A percentile compares a stretch with the other conserved stretches of the same genome.
Evolutionary conservation across 495 filamentous ascomycete genomes (phyloP).

Genomic region (Aspergillus indologenus): DNA sequence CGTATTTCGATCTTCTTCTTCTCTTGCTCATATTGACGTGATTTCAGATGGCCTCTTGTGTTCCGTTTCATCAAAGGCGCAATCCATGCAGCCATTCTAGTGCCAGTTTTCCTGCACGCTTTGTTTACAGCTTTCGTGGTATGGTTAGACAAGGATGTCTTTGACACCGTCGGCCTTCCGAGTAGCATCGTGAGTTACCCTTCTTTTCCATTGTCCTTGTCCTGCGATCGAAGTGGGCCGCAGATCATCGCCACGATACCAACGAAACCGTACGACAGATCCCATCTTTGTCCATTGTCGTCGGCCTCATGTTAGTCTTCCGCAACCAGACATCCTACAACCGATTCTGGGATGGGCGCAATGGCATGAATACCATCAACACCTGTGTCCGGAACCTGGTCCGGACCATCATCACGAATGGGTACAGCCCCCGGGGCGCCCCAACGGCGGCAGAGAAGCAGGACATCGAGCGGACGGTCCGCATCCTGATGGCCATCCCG

Average conservation of each 20-base stretch:
- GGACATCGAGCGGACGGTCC: conserved; percentile 58
- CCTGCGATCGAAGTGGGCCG: neutral
- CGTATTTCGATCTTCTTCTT: neutral
- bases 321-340: conserved; percentile 71
- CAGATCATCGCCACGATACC: neutral
- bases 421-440: conserved; percentile 30
- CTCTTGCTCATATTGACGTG: neutral
- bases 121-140: conserved; percentile 62
- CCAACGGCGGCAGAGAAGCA: conserved; percentile 43
- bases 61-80: conserved; percentile 75
- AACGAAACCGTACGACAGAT: conserved; percentile 48
- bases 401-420: conserved; percentile 52
- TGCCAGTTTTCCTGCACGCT: conserved; percentile 64
- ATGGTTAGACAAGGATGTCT: conserved; percentile 56
- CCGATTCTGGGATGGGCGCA: conserved; percentile 68
- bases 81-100: conserved; percentile 62
- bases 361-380: conserved; percentile 54
- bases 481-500: conserved; percentile 67
- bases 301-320: conserved; percentile 79
- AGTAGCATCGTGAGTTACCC: conserved; percentile 53
- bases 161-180: conserved; percentile 58
- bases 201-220: neutral
- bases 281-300: conserved; percentile 74
- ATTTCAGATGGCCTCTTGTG: conserved; percentile 65
- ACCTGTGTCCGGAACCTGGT: conserved; percentile 63